A percentile compares a stretch with the other conserved stretches of the same genome.
Conservation (phyloP, 306 rosid species). For the Cicer cuneatum region DNA sequence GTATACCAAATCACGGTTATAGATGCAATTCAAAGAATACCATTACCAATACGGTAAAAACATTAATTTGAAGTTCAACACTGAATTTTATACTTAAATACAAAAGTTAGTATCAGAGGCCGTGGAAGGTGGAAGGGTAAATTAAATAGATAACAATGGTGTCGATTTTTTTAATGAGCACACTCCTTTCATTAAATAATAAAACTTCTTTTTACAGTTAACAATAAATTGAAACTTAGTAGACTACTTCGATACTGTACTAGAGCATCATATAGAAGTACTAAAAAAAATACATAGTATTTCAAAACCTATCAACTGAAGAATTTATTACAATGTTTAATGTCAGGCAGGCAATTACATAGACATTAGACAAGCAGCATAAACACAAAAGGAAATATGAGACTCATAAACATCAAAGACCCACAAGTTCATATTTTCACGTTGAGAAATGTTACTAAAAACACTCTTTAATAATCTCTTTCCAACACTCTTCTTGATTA, state of each 20-base stretch:
- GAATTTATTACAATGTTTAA: background rate
- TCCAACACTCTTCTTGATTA: background rate
- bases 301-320: conserved; percentile 17
- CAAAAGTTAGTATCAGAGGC: background rate
- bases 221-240: background rate
- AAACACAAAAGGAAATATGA: conserved; percentile 17
- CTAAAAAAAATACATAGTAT: background rate
- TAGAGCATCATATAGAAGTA: conserved; percentile 6
- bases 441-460: background rate
- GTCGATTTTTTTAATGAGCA: conserved; percentile 8
- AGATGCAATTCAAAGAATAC: conserved; percentile 22
- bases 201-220: background rate
- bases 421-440: conserved; percentile 1
- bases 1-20: conserved; percentile 7
- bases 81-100: background rate
- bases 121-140: background rate
- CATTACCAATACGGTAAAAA: background rate
- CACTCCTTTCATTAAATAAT: conserved; percentile 2
- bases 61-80: conserved; percentile 12
- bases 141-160: background rate
- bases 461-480: background rate
- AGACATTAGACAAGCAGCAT: conserved; percentile 4
- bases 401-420: conserved; percentile 20
- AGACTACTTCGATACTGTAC: background rate
- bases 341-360: conserved; percentile 8